Percentiles rank a stretch among this genome's conserved stretches.
Conservation (phyloP, 768 basidiomycete species). For the Rhizopogon salebrosus region DNA sequence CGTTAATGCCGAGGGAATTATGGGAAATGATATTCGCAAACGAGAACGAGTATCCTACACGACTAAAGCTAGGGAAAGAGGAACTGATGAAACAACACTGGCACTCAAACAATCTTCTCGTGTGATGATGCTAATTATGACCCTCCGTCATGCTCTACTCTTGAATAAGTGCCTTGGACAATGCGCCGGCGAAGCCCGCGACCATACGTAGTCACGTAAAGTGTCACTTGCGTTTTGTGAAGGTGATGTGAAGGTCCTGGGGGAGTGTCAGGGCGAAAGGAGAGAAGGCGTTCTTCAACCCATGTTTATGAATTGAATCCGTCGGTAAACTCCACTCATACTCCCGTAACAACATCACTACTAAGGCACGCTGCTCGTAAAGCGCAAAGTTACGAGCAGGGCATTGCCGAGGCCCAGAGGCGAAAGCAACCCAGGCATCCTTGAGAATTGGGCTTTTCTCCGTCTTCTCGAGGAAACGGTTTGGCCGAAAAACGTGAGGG, state of each 20-base stretch:
- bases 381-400: constrained; percentile 25
- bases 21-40: background rate
- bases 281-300: constrained; percentile 29
- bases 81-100: background rate
- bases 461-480: constrained; percentile 20
- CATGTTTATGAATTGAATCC: constrained; percentile 19
- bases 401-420: constrained; percentile 29
- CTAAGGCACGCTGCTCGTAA: constrained; percentile 29
- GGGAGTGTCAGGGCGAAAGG: constrained; percentile 32
- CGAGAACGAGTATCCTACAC: too few species aligned
- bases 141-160: background rate
- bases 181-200: background rate
- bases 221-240: constrained; percentile 10
- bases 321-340: constrained; percentile 30
- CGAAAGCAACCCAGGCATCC: constrained; percentile 26
- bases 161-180: too few species aligned
- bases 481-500: constrained; percentile 25
- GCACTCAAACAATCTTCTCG: background rate
- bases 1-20: background rate
- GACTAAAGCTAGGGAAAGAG: background rate
- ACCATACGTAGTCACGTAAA: background rate
- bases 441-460: background rate
- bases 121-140: background rate
- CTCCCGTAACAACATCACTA: constrained; percentile 28
- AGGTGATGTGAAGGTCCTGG: constrained; percentile 26